Percentiles rank a stretch among this genome's conserved stretches.
These are phyloP conservation scores for Septoria petroselini DNA, from an alignment of 2,329 filamentous ascomycete genomes.

Conservation along the genomic window DNA sequence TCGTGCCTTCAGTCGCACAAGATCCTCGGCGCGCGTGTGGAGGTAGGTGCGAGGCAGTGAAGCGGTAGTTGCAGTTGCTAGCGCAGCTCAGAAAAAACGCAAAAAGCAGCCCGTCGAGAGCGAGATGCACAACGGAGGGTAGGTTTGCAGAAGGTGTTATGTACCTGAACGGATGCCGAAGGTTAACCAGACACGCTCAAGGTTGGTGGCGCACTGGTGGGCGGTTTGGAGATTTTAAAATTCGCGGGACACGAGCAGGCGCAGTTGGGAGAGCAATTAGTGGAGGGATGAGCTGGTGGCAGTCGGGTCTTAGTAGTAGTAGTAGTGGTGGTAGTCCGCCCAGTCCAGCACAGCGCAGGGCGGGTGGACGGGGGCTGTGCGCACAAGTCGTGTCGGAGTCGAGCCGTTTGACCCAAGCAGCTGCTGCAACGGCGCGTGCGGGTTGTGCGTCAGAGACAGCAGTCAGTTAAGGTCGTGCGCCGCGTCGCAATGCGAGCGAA, in stretches of 20 bases:
- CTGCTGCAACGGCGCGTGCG: constrained; percentile 10
- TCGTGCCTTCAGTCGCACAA: not conserved
- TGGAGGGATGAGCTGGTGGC: constrained; percentile 1
- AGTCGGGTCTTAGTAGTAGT: constrained; percentile 15
- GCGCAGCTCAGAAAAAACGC: constrained; percentile 15
- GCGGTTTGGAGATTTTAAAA: constrained; percentile 22
- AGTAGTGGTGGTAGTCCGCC: no score
- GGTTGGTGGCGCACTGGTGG: constrained; percentile 30
- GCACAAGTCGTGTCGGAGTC: constrained; percentile 17
- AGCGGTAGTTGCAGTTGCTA: constrained; percentile 14
- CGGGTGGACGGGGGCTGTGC: no score
- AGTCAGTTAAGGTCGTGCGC: constrained; percentile 2
- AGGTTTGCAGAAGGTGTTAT: constrained; percentile 23
- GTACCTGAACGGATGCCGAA: constrained; percentile 26
- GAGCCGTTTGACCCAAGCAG: constrained; percentile 8
- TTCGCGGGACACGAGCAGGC: constrained; percentile 14
- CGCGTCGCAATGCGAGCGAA: not conserved
- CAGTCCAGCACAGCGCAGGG: no score
- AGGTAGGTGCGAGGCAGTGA: not conserved
- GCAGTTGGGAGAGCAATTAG: constrained; percentile 13
- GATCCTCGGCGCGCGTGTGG: not conserved
- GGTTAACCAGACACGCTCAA: constrained; percentile 28
- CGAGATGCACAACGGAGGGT: not conserved
- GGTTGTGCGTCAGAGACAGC: constrained; percentile 13
- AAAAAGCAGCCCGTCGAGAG: not conserved